Percentiles rank a stretch among this genome's conserved stretches.
Evolutionary conservation across 202 grass and related monocot genomes (phyloP).

Genomic region (Brachypodium distachyon): DNA sequence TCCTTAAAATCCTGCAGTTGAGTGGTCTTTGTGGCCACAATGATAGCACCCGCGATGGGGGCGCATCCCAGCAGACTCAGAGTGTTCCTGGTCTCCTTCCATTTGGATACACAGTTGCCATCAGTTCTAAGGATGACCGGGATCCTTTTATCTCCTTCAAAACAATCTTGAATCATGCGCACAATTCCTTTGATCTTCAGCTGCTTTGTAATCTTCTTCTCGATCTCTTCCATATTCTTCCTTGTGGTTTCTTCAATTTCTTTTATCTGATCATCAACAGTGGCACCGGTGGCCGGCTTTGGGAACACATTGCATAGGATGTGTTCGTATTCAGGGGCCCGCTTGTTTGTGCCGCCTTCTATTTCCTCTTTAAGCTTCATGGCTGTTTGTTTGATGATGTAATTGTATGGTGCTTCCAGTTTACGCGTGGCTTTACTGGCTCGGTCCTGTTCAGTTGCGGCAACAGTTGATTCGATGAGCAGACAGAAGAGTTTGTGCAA

Average conservation of each 20-base stretch:
- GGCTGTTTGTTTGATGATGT: neutral
- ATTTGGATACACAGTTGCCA: rapidly evolving
- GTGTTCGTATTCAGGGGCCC: neutral
- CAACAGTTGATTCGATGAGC: neutral
- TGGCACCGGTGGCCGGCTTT: neutral
- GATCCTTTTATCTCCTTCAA: rapidly evolving
- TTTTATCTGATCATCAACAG: neutral
- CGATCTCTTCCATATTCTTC: neutral
- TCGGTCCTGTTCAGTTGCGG: neutral
- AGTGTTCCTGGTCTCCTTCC: neutral
- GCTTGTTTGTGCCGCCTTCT: neutral
- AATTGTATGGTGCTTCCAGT: neutral
- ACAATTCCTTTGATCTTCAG: neutral
- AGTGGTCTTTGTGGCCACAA: too few relatives aligned
- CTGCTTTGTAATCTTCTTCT: neutral
- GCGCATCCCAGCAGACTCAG: neutral
- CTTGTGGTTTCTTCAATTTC: neutral
- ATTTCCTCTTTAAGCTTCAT: neutral
- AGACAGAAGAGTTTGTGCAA: neutral
- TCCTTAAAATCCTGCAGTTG: too few relatives aligned
- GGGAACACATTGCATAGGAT: neutral
- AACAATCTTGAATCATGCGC: neutral
- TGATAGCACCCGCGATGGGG: too few relatives aligned
- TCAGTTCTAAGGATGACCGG: neutral
- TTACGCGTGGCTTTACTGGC: neutral